A percentile compares a stretch with the other conserved stretches of the same genome.
phyloP scores from a whole-genome alignment of 345 rosid species.

The Pugionium dolabratum region DNA sequence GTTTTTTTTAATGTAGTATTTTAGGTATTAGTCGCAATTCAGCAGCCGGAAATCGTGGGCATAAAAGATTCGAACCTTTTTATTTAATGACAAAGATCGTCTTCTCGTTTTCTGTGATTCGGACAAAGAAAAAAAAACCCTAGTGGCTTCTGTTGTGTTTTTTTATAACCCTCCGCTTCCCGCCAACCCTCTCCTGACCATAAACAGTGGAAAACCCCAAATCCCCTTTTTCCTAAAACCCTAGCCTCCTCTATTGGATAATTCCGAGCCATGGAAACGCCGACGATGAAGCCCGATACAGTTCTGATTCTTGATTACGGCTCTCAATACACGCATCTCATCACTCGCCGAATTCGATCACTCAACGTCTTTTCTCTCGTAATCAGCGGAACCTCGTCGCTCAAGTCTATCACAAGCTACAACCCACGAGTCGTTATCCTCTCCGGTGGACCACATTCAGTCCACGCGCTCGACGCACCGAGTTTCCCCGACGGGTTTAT shows the following conservation, averaged over 20 bases:
- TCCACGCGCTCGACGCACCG: conserved; percentile 70
- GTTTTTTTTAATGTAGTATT: too few relatives aligned
- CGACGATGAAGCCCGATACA: conserved; percentile 56
- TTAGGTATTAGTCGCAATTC: background rate
- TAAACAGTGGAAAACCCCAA: conserved; percentile 21
- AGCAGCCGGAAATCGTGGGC: conserved; percentile 31
- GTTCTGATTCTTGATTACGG: conserved; percentile 93
- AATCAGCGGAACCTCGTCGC: conserved; percentile 78
- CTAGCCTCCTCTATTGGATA: background rate
- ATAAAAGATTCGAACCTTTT: conserved; percentile 27
- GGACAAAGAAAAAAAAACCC: conserved; percentile 32
- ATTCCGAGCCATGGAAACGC: conserved; percentile 43
- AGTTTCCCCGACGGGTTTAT: conserved; percentile 69
- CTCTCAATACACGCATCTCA: conserved; percentile 92
- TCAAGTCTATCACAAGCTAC: conserved; percentile 54
- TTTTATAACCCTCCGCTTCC: conserved; percentile 37
- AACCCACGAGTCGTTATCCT: conserved; percentile 81
- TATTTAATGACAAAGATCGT: conserved; percentile 25
- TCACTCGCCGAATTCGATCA: conserved; percentile 87
- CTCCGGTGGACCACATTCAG: conserved; percentile 97
- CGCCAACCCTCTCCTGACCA: conserved; percentile 24
- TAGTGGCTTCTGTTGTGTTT: conserved; percentile 31
- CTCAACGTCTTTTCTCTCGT: conserved; percentile 86
- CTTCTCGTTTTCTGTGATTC: conserved; percentile 31
- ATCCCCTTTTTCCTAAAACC: background rate